These are phyloP conservation scores for Cordyceps fumosorosea DNA, from an alignment of 2,329 filamentous ascomycete species.

Conservation along the genomic window DNA sequence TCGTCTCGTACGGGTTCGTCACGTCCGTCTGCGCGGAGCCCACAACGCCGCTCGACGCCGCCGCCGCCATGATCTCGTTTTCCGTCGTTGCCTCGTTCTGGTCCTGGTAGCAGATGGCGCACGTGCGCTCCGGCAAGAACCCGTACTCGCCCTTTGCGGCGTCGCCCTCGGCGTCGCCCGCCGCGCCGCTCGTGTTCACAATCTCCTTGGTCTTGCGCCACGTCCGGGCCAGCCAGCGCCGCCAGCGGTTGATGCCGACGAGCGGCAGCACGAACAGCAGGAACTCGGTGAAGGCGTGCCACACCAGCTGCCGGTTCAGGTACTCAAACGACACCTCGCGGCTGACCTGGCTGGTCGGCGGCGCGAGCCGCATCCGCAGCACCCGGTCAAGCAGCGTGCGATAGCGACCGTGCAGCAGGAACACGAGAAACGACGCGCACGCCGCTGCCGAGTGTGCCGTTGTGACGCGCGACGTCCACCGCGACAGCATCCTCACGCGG, in stretches of 20 bases:
- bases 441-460: constrained; percentile 76
- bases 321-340: constrained; percentile 97
- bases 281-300: constrained; percentile 99
- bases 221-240: constrained; percentile 77
- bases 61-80: constrained; percentile 66
- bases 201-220: constrained; percentile 74
- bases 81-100: constrained; percentile 74
- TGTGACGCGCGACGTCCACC: constrained; percentile 60
- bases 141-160: constrained; percentile 62
- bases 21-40: constrained; percentile 88
- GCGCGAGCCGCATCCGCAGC: constrained; percentile 75
- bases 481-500: constrained; percentile 51
- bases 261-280: constrained; percentile 94
- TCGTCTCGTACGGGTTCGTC: constrained; percentile 90
- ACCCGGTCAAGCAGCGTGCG: constrained; percentile 83
- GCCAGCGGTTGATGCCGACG: constrained; percentile 91
- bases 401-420: constrained; percentile 85
- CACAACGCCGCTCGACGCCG: constrained; percentile 67
- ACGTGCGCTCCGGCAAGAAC: constrained; percentile 88
- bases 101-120: constrained; percentile 93
- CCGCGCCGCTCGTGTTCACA: constrained; percentile 35
- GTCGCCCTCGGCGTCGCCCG: constrained; percentile 54
- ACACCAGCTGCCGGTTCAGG: constrained; percentile 92
- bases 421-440: constrained; percentile 80
- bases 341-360: constrained; percentile 76